Evolutionary conservation across 352 stramenopile genomes (phyloP).

Genomic region (Blastocystis sp.): DNA sequence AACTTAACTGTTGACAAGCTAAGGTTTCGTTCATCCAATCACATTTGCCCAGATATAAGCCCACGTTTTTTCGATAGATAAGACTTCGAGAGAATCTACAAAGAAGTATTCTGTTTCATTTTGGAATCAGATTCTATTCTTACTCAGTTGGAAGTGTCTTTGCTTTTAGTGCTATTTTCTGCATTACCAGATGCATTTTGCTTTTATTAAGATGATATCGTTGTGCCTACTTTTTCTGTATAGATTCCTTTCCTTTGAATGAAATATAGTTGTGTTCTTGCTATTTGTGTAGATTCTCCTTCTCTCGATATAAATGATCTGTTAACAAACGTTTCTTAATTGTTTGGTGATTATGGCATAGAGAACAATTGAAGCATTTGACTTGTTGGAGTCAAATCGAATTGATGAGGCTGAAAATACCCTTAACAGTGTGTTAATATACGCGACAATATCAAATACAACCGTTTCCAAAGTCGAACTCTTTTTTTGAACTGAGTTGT

Average conservation of each 20-base stretch:
- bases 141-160: background rate
- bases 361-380: slow-evolving; percentile 42
- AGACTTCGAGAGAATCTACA: background rate
- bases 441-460: slow-evolving; percentile 1
- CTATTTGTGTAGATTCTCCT: slow-evolving; percentile 58
- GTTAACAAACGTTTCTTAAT: slow-evolving; percentile 37
- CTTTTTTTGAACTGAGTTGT: background rate
- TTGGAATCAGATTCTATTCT: background rate
- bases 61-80: background rate
- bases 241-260: background rate
- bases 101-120: background rate
- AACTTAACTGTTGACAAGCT: too few relatives aligned
- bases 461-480: background rate
- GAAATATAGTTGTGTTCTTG: slow-evolving; percentile 37
- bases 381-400: slow-evolving; percentile 20
- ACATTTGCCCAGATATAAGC: too few relatives aligned
- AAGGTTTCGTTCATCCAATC: too few relatives aligned
- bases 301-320: slow-evolving; percentile 21
- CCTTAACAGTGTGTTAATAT: slow-evolving; percentile 42
- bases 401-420: slow-evolving; percentile 1
- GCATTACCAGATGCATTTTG: background rate
- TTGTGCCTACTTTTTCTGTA: slow-evolving; percentile 46
- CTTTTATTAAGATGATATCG: slow-evolving; percentile 7
- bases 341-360: background rate
- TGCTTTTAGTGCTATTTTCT: background rate